Conservation (phyloP, 345 rosid genomes). For the Gossypium herbaceum region DNA sequence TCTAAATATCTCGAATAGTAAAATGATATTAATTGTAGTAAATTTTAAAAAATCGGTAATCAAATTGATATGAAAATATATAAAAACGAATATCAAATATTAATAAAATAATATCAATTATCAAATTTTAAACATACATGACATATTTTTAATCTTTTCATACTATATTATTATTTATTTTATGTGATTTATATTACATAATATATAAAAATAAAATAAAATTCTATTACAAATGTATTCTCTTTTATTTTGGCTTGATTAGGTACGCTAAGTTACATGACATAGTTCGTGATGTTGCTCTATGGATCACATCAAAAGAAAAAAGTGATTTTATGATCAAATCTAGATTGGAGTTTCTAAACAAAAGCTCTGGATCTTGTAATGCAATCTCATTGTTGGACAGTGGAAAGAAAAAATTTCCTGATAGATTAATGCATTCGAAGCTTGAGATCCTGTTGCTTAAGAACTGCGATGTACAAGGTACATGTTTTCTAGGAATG, state of each 20-base stretch:
- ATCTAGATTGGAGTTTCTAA: not conserved
- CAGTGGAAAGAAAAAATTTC: not conserved
- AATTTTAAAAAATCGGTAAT: too few relatives aligned
- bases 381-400: not conserved
- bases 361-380: not conserved
- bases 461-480: not conserved
- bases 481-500: not conserved
- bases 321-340: not conserved
- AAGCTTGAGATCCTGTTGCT: not conserved
- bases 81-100: too few relatives aligned
- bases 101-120: too few relatives aligned
- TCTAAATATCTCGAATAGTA: too few relatives aligned
- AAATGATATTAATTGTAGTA: too few relatives aligned
- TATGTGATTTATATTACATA: too few relatives aligned
- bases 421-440: not conserved
- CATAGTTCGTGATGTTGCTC: not conserved
- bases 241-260: not conserved
- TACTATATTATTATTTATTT: too few relatives aligned
- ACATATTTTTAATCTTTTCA: too few relatives aligned
- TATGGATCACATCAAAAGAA: not conserved
- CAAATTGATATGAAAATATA: too few relatives aligned
- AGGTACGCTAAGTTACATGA: not conserved
- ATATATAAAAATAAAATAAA: too few relatives aligned
- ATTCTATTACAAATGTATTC: not conserved
- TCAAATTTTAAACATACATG: too few relatives aligned